Conservation (phyloP, 2,329 filamentous ascomycete genomes). For the Fonsecaea erecta region DNA sequence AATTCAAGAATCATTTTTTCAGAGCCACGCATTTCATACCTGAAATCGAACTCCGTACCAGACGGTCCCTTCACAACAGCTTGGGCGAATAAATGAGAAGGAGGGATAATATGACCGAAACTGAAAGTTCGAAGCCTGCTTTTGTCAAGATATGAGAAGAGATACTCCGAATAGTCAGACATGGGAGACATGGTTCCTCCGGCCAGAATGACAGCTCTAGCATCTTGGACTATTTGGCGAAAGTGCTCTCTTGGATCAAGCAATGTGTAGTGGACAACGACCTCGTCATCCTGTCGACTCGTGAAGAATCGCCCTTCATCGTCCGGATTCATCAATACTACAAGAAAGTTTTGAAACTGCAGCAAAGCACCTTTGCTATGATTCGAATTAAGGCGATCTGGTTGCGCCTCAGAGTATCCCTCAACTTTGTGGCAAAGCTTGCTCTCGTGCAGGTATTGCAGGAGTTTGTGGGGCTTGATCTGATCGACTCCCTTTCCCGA, state of each 20-base stretch:
- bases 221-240: constrained; percentile 80
- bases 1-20: constrained; percentile 72
- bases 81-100: constrained; percentile 77
- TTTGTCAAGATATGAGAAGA: constrained; percentile 75
- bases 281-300: constrained; percentile 51
- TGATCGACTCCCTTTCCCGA: constrained; percentile 88
- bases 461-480: constrained; percentile 88
- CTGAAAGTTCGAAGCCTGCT: constrained; percentile 77
- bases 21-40: constrained; percentile 76
- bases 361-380: constrained; percentile 58
- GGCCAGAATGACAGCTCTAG: constrained; percentile 84
- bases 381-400: constrained; percentile 29
- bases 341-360: constrained; percentile 71
- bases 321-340: constrained; percentile 84
- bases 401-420: constrained; percentile 67
- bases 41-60: constrained; percentile 76
- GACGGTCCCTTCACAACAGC: constrained; percentile 61
- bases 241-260: constrained; percentile 92
- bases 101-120: constrained; percentile 91
- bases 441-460: constrained; percentile 85
- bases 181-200: constrained; percentile 99
- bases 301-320: constrained; percentile 67
- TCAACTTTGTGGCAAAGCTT: constrained; percentile 95
- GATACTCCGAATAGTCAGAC: constrained; percentile 81
- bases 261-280: constrained; percentile 80